Base-by-base conservation (phyloP, 2,329 filamentous ascomycete species). In the Chaetomium sp. region DNA sequence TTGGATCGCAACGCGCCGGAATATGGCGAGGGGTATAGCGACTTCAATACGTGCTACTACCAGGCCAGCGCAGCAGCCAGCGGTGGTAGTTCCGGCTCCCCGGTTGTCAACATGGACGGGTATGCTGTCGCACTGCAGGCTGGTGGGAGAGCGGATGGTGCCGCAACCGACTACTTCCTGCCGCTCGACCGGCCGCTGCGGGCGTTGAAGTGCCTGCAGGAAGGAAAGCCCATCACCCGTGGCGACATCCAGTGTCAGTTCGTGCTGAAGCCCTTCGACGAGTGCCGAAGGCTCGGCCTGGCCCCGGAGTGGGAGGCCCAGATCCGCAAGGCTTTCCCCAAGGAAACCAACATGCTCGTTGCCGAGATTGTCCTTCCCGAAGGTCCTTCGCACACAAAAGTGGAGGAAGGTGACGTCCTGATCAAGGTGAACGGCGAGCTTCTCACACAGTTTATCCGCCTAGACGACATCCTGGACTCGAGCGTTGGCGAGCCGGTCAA, bases 221-320 rank as follows among this genome's bases (percentile, higher is more conserved):
- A 89, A 69, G 88, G 87, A 38, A 85, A 88, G 70, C 85, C 85
- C 2, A 89, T 99, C 60, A 87, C 89, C n/a, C 86, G 95, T 71
- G 95, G 95, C 56, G 96, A 95, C n/a, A 96, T 99, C 57, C 95
- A 99, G 78, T 96, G 92, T 68, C 95, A 99, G 76, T 99, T 96
- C 85, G 85, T 98, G 60, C 85, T 99, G 67, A 98, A 98, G 78
- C 92, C 95, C 0, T 99, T 99, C 72, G 96, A 99, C 72, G 96
- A 99, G 76, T 98, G 95, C 77, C 88, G 94, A 62, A 86, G 95
- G 65, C 82, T 99, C 12, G 95, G 95, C 8, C 82, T 99, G 66
- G 92, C 87, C 1, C 84, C 93, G 0, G 85, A 92, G 59, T 96
- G 92, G 88, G 95, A 99, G 80, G 89, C 91, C 45, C 88, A 89